Evolutionary conservation across 1,284 basidiomycete genomes (phyloP).

Genomic region (Puccinia coronata): DNA sequence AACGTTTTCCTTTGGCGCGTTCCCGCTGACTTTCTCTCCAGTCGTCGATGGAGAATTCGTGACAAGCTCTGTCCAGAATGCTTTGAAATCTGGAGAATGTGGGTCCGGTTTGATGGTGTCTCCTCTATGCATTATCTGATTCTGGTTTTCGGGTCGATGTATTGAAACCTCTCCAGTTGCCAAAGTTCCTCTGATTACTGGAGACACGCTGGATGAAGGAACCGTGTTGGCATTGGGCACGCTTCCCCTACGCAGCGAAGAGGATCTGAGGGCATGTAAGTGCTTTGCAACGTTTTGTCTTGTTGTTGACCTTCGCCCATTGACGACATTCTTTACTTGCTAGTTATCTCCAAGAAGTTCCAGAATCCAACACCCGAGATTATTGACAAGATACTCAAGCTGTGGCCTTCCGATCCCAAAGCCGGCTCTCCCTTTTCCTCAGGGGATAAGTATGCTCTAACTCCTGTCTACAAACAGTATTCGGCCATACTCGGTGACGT

Average conservation of each 20-base stretch:
- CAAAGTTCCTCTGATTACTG: conserved; percentile 27
- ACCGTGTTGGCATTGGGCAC: conserved; percentile 32
- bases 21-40: conserved; percentile 26
- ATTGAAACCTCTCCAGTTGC: background rate
- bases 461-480: conserved; percentile 46
- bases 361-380: background rate
- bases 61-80: conserved; percentile 13
- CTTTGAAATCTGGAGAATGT: conserved; percentile 40
- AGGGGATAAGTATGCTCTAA: conserved; percentile 25
- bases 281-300: background rate
- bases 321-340: background rate
- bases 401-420: conserved; percentile 37
- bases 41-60: conserved; percentile 42
- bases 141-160: background rate
- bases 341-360: conserved; percentile 35
- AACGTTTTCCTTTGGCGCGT: conserved; percentile 33
- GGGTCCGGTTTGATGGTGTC: background rate
- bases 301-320: background rate
- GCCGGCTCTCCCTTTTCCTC: conserved; percentile 41
- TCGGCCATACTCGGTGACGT: conserved; percentile 43
- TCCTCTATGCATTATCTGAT: too few species aligned
- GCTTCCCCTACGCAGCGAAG: conserved; percentile 19
- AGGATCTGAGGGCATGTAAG: conserved; percentile 32
- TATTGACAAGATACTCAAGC: conserved; percentile 4
- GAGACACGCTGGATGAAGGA: conserved; percentile 36